A percentile compares a stretch with the other conserved stretches of the same genome.
Conservation (phyloP, 192 early-diverging fungal species). For the Fimicolochytrium jonesii region DNA sequence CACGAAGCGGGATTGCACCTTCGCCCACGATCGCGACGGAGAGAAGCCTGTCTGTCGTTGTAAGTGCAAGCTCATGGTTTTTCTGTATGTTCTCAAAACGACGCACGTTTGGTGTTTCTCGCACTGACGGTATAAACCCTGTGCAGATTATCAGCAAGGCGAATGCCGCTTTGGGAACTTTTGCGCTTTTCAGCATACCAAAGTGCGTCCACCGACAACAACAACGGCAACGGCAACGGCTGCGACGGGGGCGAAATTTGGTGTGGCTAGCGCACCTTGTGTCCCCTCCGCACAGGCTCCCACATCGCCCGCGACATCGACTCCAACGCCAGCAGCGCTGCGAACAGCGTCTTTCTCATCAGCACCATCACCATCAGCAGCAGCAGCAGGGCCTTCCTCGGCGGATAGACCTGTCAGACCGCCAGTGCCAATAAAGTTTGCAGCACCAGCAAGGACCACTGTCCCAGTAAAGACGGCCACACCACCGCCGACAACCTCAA, state of each 20-base stretch:
- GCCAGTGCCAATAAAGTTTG: neutral
- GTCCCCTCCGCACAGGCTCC: too few relatives aligned
- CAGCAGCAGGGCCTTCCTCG: neutral
- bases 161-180: slow-evolving; percentile 22
- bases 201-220: neutral
- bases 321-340: too few relatives aligned
- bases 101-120: neutral
- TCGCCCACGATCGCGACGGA: slow-evolving; percentile 10
- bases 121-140: too few relatives aligned
- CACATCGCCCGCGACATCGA: too few relatives aligned
- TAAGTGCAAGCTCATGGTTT: neutral
- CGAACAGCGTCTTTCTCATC: too few relatives aligned
- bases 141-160: slow-evolving; percentile 22
- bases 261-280: neutral
- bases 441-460: neutral
- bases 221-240: neutral
- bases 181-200: slow-evolving; percentile 16
- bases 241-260: neutral
- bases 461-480: too few relatives aligned
- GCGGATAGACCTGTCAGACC: neutral
- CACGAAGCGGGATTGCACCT: slow-evolving; percentile 8
- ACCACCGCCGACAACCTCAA: too few relatives aligned
- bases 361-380: too few relatives aligned
- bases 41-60: slow-evolving; percentile 17
- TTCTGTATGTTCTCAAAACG: neutral